phyloP scores from a whole-genome alignment of 495 filamentous ascomycete genomes.

The Jackrogersella minutella region DNA sequence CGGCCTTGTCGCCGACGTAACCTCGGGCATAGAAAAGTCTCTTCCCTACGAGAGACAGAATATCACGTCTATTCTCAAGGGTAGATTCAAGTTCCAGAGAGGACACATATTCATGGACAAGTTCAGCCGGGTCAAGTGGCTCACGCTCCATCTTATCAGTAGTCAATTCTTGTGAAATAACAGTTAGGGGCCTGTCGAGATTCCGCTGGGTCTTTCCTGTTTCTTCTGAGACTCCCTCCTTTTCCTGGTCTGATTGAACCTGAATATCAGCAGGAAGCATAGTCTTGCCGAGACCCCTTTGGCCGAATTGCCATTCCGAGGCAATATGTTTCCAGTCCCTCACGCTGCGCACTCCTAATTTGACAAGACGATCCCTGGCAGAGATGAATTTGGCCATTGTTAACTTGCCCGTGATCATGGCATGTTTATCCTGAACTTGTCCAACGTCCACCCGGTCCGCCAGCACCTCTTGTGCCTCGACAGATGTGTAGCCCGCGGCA shows the following conservation, averaged over 20 bases:
- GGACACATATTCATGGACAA: constrained; percentile 17
- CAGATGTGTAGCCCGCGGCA: constrained; percentile 36
- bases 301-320: constrained; percentile 1
- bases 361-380: constrained; percentile 39
- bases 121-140: constrained; percentile 2
- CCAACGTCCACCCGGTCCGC: constrained; percentile 19
- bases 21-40: constrained; percentile 4
- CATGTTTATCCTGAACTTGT: constrained; percentile 36
- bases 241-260: constrained; percentile 6
- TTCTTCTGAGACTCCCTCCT: background rate
- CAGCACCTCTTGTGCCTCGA: constrained; percentile 31
- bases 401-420: constrained; percentile 43
- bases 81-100: constrained; percentile 14
- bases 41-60: constrained; percentile 11
- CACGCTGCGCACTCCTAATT: constrained; percentile 41
- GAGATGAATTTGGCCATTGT: constrained; percentile 38
- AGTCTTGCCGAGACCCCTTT: constrained; percentile 16
- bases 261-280: constrained; percentile 14
- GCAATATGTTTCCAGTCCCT: constrained; percentile 33
- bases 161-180: background rate
- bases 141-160: constrained; percentile 3
- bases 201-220: background rate
- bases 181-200: background rate
- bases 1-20: background rate
- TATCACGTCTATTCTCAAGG: constrained; percentile 8